phyloP scores from a whole-genome alignment of 345 rosid genomes.

The Laguncularia racemosa region DNA sequence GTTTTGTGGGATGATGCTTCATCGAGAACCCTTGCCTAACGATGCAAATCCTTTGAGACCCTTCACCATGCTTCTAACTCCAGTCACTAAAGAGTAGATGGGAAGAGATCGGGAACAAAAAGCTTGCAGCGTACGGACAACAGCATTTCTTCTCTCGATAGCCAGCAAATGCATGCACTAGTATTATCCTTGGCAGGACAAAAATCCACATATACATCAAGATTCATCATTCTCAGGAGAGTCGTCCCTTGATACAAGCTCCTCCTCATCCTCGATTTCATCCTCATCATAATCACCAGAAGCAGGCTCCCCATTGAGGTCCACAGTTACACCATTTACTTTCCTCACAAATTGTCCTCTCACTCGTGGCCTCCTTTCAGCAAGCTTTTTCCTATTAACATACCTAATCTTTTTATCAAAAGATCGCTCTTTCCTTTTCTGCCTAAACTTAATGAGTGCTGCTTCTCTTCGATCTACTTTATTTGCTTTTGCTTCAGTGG shows the following conservation, averaged over 20 bases:
- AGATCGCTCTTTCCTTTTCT: constrained; percentile 89
- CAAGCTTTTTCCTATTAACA: constrained; percentile 81
- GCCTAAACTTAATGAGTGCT: constrained; percentile 83
- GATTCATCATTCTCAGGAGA: constrained; percentile 51
- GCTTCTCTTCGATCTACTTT: constrained; percentile 86
- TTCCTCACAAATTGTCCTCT: constrained; percentile 97
- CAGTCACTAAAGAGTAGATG: too few species aligned
- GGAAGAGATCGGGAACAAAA: too few species aligned
- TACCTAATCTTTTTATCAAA: constrained; percentile 96
- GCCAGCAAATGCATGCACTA: too few species aligned
- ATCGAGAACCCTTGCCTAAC: too few species aligned
- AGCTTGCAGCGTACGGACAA: too few species aligned
- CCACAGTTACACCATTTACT: constrained; percentile 70
- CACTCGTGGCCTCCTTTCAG: constrained; percentile 97
- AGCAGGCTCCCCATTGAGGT: constrained; percentile 78
- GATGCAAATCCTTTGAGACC: too few species aligned
- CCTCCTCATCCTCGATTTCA: constrained; percentile 71
- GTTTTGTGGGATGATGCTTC: too few species aligned
- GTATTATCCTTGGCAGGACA: too few species aligned
- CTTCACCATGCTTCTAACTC: too few species aligned
- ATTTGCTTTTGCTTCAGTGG: constrained; percentile 44
- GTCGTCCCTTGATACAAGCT: constrained; percentile 52
- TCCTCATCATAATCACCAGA: constrained; percentile 65
- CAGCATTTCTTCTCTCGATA: too few species aligned
- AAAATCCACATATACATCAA: constrained; percentile 19